Evolutionary conservation across 495 filamentous ascomycete species (phyloP).

Genomic region (Lophium mytilinum): DNA sequence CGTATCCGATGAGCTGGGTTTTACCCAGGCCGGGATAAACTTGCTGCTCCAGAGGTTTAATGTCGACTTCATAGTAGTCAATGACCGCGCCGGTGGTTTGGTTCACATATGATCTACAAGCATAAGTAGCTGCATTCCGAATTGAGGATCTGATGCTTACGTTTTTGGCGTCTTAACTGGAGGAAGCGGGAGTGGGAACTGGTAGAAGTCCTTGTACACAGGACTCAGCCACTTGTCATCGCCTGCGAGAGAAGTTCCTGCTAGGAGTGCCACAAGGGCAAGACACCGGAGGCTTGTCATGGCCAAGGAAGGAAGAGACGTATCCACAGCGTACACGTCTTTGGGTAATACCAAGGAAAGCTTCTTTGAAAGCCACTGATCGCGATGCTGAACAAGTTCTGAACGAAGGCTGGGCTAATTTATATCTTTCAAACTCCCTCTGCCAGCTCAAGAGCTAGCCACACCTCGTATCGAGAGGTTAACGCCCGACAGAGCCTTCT

Average conservation of each 20-base stretch:
- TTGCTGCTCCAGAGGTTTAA: constrained; percentile 39
- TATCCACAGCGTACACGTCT: too few relatives aligned
- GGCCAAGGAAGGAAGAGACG: not conserved
- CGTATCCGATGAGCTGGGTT: constrained; percentile 43
- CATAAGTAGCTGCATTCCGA: not conserved
- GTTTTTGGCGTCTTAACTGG: constrained; percentile 36
- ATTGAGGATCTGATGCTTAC: not conserved
- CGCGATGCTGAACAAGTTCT: too few relatives aligned
- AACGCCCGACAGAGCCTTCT: too few relatives aligned
- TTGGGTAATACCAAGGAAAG: too few relatives aligned
- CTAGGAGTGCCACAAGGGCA: constrained; percentile 1
- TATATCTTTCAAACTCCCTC: too few relatives aligned
- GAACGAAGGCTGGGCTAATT: too few relatives aligned
- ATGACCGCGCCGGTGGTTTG: constrained; percentile 27
- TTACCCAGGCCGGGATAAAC: constrained; percentile 41
- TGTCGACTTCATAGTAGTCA: constrained; percentile 43
- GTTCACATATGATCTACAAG: constrained; percentile 20
- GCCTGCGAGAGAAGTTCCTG: constrained; percentile 10
- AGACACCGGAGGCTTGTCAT: constrained; percentile 9
- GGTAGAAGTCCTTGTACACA: constrained; percentile 40
- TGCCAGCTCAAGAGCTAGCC: too few relatives aligned
- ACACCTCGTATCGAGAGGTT: too few relatives aligned
- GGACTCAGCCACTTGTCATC: constrained; percentile 25
- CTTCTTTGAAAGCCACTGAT: too few relatives aligned
- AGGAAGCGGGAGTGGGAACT: constrained; percentile 42